Base-by-base conservation (phyloP, 1,139 yeast species). In the Pneumocystis sp. region DNA sequence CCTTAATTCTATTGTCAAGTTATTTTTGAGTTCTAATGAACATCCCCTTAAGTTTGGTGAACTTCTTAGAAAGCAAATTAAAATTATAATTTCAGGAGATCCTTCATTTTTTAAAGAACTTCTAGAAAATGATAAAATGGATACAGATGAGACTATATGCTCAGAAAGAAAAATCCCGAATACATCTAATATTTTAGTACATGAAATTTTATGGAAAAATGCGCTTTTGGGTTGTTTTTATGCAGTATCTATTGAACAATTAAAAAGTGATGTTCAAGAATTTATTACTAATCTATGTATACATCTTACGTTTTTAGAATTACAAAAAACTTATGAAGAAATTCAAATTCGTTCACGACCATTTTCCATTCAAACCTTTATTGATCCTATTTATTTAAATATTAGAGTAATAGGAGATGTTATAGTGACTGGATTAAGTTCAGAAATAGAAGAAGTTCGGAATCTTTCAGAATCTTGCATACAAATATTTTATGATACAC, bases 241-340 rank as follows among this genome's bases (percentile, higher is more conserved):
- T 73, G 81, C 96, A 0, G 83, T 87, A 2, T 86, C 96, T 0
- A 80, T 90, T 61, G 85, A 86, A 0, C 95, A 87, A 66, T 78
- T 87, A n/a, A 81, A 80, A 65, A 86, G 83, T 0, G 90, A 87
- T 63, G 95, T 96, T 0, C 75, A 78, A 42, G 75, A 71, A 2
- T 76, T 90, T 63, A 80, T 89, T 61, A 81, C 82, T 67, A 85
- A 89, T 63, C 73, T 91, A 8, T 83, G 95, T 37, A 85, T 85
- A 66, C 97, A 93, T 74, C 85, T 88, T 70, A 85, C 90, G 5
- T 78, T 93, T 66, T 76, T 89, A 5, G 89, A 89, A 69, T 81
- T 91, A 63, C 87, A 89, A 42, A 85, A 86, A 40, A 85, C 90
- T 1, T 81, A 89, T 62, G 77, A 84, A 44, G 91, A 87, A 64